Evolutionary conservation across 306 rosid species (phyloP).

Genomic region (Trifolium repens): DNA sequence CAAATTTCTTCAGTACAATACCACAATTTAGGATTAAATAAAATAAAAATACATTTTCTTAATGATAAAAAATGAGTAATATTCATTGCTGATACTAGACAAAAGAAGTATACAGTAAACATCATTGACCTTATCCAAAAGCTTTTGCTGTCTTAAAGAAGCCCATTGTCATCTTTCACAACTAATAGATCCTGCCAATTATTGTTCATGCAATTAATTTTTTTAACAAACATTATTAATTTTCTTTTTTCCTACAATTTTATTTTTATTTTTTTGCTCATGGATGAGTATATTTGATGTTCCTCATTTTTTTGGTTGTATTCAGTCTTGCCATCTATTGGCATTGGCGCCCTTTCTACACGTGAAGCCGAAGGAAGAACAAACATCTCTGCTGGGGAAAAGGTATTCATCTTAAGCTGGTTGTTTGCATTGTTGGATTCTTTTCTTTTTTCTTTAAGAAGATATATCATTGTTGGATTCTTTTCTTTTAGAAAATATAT

Average conservation of each 20-base stretch:
- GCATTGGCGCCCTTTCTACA: conserved; percentile 90
- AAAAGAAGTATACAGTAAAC: conserved; percentile 9
- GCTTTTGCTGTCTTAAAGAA: not conserved
- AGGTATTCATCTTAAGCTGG: conserved; percentile 60
- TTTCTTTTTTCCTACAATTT: not conserved
- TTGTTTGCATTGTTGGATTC: conserved; percentile 22
- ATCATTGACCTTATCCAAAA: conserved; percentile 16
- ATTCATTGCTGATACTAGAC: not conserved
- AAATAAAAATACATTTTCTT: conserved; percentile 3
- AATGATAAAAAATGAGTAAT: conserved; percentile 22
- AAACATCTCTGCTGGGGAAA: conserved; percentile 84
- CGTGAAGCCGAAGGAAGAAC: conserved; percentile 99
- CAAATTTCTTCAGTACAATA: conserved; percentile 1
- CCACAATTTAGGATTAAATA: not conserved
- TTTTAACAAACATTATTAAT: not conserved
- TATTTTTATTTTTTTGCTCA: conserved; percentile 33
- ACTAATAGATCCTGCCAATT: conserved; percentile 5
- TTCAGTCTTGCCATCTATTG: conserved; percentile 93
- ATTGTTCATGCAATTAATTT: not conserved
- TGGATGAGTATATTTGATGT: conserved; percentile 15
- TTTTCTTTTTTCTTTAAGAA: conserved; percentile 4
- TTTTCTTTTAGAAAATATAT: conserved; percentile 19
- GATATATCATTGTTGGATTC: conserved; percentile 27
- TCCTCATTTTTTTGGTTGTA: conserved; percentile 42
- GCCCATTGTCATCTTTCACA: not conserved